phyloP scores from a whole-genome alignment of 2,329 filamentous ascomycete genomes.

The Neophaeococcomyces mojaviensis region DNA sequence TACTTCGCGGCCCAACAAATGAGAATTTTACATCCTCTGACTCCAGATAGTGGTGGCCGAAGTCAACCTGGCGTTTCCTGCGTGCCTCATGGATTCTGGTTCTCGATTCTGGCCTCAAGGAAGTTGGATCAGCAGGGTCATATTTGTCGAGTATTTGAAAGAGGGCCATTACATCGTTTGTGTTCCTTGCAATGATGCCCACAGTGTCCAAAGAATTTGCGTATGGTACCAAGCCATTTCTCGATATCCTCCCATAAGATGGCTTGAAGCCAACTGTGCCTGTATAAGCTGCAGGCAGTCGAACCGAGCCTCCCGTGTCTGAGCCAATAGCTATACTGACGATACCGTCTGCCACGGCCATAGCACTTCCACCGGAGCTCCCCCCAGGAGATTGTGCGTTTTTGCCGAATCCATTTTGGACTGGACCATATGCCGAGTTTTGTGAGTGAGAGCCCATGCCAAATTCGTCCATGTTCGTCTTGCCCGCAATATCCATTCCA shows the following conservation, averaged over 20 bases:
- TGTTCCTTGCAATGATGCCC: slow-evolving; percentile 59
- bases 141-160: slow-evolving; percentile 44
- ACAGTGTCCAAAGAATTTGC: slow-evolving; percentile 91
- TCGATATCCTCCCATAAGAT: slow-evolving; percentile 78
- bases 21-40: neutral
- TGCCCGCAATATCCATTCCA: slow-evolving; percentile 61
- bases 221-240: slow-evolving; percentile 82
- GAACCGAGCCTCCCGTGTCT: slow-evolving; percentile 84
- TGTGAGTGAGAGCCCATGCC: slow-evolving; percentile 84
- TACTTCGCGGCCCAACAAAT: neutral
- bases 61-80: neutral
- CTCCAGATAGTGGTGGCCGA: no score
- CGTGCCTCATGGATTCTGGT: slow-evolving; percentile 12
- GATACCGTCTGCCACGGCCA: slow-evolving; percentile 53
- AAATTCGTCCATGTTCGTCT: slow-evolving; percentile 93
- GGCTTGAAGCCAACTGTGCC: slow-evolving; percentile 82
- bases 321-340: slow-evolving; percentile 65
- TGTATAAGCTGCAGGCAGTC: slow-evolving; percentile 80
- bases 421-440: slow-evolving; percentile 60
- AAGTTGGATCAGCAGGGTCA: slow-evolving; percentile 70
- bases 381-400: slow-evolving; percentile 64
- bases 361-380: slow-evolving; percentile 88
- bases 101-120: slow-evolving; percentile 52
- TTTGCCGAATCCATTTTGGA: slow-evolving; percentile 41
- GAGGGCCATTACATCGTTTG: slow-evolving; percentile 39